Evolutionary conservation across 257 asterid genomes (phyloP).

Genomic region (Hygrophila difformis): DNA sequence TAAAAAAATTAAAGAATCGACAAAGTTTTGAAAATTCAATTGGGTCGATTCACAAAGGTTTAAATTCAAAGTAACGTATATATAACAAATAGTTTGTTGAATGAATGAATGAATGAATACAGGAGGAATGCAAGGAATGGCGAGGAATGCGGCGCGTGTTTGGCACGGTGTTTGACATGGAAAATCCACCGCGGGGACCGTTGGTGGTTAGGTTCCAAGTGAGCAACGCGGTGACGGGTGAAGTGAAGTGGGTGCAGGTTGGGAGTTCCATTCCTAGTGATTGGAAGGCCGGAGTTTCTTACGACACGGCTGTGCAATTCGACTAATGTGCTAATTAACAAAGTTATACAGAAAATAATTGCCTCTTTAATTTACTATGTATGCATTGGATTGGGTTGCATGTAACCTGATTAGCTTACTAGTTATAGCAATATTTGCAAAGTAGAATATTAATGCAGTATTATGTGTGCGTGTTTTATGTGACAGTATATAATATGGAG

Average conservation of each 20-base stretch:
- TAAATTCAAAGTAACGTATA: too few species aligned
- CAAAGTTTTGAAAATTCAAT: too few species aligned
- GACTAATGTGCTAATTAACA: constrained; percentile 21
- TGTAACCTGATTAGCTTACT: too few species aligned
- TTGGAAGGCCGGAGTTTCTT: constrained; percentile 62
- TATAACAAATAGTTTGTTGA: too few species aligned
- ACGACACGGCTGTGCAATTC: constrained; percentile 51
- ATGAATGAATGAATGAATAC: background rate
- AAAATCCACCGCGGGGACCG: constrained; percentile 46
- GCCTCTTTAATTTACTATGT: too few species aligned
- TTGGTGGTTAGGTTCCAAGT: constrained; percentile 37
- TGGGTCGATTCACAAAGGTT: too few species aligned
- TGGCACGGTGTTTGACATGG: constrained; percentile 58
- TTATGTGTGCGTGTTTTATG: too few species aligned
- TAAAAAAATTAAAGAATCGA: background rate
- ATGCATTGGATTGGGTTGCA: too few species aligned
- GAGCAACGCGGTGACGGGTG: constrained; percentile 15
- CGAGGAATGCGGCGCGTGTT: constrained; percentile 49
- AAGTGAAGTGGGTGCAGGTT: constrained; percentile 39
- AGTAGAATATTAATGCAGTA: too few species aligned
- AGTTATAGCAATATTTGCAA: too few species aligned
- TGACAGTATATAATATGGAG: too few species aligned
- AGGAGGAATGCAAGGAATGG: constrained; percentile 74
- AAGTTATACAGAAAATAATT: too few species aligned
- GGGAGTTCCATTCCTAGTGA: constrained; percentile 32